Conservation (phyloP, 257 asterid genomes). For the Ocimum tenuiflorum region DNA sequence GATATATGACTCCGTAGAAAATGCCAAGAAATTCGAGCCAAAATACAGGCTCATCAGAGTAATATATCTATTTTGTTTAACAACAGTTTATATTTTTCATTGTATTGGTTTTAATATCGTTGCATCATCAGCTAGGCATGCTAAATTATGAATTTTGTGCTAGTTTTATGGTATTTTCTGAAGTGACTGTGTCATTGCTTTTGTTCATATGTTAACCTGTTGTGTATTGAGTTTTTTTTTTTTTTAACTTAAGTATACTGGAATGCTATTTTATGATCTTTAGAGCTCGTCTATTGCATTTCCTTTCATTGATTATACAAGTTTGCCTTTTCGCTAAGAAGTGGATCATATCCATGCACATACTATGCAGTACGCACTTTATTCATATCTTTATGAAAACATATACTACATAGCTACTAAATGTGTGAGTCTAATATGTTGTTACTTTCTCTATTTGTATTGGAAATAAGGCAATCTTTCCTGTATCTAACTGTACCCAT, state of each 20-base stretch:
- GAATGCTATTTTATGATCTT: too few relatives aligned
- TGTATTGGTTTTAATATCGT: too few relatives aligned
- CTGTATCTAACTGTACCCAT: neutral
- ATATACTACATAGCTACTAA: too few relatives aligned
- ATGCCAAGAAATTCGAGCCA: constrained; percentile 80
- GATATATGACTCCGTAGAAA: constrained; percentile 73
- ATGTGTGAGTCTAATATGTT: too few relatives aligned
- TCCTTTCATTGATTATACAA: too few relatives aligned
- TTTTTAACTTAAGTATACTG: too few relatives aligned
- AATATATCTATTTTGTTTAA: neutral
- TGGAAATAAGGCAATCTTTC: neutral
- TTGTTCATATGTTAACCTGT: neutral
- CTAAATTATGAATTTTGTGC: neutral
- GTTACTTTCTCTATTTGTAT: neutral
- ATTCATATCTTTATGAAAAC: too few relatives aligned
- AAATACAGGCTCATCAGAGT: constrained; percentile 88
- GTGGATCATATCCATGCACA: too few relatives aligned
- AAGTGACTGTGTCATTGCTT: neutral
- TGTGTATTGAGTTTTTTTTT: neutral
- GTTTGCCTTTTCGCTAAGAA: too few relatives aligned
- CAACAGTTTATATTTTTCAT: neutral
- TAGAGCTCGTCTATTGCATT: too few relatives aligned
- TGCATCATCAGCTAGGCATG: too few relatives aligned
- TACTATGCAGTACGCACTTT: too few relatives aligned
- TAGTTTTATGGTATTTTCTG: neutral